Evolutionary conservation across 495 filamentous ascomycete species (phyloP).

Genomic region (Saxophila tyrrhenica): DNA sequence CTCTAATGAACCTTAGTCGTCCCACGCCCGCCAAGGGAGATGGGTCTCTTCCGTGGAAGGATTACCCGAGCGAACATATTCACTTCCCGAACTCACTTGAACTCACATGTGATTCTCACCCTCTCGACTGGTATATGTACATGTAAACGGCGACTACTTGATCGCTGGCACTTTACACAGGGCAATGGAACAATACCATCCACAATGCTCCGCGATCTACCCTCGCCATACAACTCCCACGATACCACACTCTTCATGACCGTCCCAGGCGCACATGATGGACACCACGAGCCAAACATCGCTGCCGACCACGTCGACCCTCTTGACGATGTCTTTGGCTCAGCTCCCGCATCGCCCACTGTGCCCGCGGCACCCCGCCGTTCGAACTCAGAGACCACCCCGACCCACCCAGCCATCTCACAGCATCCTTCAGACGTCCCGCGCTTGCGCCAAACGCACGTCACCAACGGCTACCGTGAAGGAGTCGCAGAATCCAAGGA

Average conservation of each 20-base stretch:
- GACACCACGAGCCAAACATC: background rate
- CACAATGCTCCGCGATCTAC: background rate
- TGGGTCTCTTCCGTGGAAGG: too few species aligned
- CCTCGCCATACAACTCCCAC: background rate
- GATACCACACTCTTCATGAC: background rate
- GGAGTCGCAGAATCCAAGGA: conserved; percentile 65
- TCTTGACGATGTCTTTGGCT: conserved; percentile 31
- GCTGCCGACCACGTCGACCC: conserved; percentile 4
- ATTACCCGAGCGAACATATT: background rate
- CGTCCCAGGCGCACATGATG: background rate
- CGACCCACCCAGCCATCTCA: conserved; percentile 3
- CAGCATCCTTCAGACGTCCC: conserved; percentile 52
- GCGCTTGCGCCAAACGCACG: conserved; percentile 61
- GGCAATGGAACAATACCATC: background rate
- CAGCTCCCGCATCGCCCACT: conserved; percentile 21
- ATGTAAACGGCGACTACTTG: too few species aligned
- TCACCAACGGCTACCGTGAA: conserved; percentile 81
- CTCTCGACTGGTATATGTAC: too few species aligned
- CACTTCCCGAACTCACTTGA: too few species aligned
- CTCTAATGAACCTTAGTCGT: too few species aligned
- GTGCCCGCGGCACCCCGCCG: background rate
- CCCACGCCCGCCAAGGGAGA: background rate
- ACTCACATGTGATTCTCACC: too few species aligned
- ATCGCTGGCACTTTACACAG: too few species aligned
- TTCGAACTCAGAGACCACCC: background rate